Base-by-base conservation (phyloP, 2,329 filamentous ascomycete species). In the Fusarium austroafricanum region DNA sequence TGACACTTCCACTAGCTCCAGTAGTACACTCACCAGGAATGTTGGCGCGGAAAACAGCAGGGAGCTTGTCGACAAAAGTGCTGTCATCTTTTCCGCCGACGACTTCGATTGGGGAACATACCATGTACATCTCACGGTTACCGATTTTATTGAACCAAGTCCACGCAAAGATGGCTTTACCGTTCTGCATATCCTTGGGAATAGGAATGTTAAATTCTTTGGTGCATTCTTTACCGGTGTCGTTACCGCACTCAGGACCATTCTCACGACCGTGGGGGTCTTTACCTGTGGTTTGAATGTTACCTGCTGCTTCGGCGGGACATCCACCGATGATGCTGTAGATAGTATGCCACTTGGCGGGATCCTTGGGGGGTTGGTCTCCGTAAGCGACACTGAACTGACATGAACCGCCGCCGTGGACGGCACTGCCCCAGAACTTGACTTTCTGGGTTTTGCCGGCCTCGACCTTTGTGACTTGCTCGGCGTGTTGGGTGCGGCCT, bases 111-210 rank as follows among this genome's bases (percentile, higher is more conserved):
- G 86, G 83, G 2, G 92, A 91, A 75, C 92, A 96, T 79, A 92
- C 92, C 90, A 93, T 93, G 84, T 96, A 96, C 87, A 92, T 92
- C 77, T 95, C 92, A 29, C 92, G 85, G 79, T 94, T 94, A 17
- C 92, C 92, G 35, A 91, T 79, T 69, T 89, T 83, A 83, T 93
- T 93, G 80, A 92, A 90, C 90, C 90, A 92, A 17, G 88, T 89
- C 92, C 92, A 95, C 18, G 88, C 88, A 47, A 95, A 86, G 18
- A 94, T 76, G 42, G 89, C 90, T 20, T 88, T 85, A 76, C 79
- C 82, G 65, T 75, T 75, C 61, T 73, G 66, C 68, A 75, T 72
- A 3, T 73, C 53, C 58, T 75, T 73, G 2, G 72, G 72, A 7
- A 75, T 71, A 2, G 72, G 71, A 18, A 75, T 72, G 33, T 56